Evolutionary conservation across 2,329 filamentous ascomycete genomes (phyloP).

Genomic region (Chaetothyriales sp.): DNA sequence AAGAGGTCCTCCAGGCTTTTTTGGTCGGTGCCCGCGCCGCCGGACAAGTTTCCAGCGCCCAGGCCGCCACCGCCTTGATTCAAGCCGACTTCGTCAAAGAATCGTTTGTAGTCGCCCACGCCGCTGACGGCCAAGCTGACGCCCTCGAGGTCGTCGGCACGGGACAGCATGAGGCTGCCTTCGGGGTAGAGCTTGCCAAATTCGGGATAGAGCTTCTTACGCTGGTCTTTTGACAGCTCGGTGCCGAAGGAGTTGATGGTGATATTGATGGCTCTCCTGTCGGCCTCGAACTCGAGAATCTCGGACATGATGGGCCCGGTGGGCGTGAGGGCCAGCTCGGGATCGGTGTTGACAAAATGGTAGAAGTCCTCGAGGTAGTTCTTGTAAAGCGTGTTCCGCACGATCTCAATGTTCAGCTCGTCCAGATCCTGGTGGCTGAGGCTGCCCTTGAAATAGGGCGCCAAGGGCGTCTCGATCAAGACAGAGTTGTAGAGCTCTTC

Average conservation of each 20-base stretch:
- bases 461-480: conserved; percentile 87
- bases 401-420: conserved; percentile 98
- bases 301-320: conserved; percentile 93
- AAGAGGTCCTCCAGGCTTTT: conserved; percentile 95
- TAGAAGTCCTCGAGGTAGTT: conserved; percentile 98
- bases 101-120: conserved; percentile 82
- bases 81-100: conserved; percentile 82
- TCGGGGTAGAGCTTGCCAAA: conserved; percentile 89
- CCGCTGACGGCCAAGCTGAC: conserved; percentile 89
- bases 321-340: conserved; percentile 75
- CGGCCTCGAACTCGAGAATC: conserved; percentile 91
- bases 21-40: conserved; percentile 64
- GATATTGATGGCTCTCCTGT: conserved; percentile 95
- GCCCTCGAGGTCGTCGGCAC: conserved; percentile 87
- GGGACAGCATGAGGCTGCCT: conserved; percentile 84
- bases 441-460: conserved; percentile 93
- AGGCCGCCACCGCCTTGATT: conserved; percentile 59
- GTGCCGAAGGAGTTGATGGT: conserved; percentile 98
- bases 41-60: conserved; percentile 70
- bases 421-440: conserved; percentile 93
- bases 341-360: conserved; percentile 78
- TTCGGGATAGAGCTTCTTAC: conserved; percentile 88
- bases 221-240: conserved; percentile 81
- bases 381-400: conserved; percentile 97
- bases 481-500: conserved; percentile 98